Percentiles rank a stretch among this genome's conserved stretches.
Evolutionary conservation across 2,329 filamentous ascomycete species (phyloP).

Genomic region (Magnaporthiopsis incrustans): DNA sequence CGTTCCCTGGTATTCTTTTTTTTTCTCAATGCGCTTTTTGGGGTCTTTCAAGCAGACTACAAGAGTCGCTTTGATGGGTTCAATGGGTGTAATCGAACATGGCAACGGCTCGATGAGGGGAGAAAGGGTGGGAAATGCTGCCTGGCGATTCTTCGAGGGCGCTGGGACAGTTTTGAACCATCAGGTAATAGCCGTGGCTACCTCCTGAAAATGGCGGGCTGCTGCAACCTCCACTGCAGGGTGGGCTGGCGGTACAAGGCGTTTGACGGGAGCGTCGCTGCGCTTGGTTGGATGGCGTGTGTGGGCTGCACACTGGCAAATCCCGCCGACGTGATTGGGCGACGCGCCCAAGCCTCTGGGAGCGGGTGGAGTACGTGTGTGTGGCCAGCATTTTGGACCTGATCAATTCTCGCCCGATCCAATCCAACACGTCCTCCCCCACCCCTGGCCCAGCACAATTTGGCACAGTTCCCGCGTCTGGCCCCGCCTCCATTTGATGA

Average conservation of each 20-base stretch:
- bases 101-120: constrained; percentile 41
- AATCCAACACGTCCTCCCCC: background rate
- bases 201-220: background rate
- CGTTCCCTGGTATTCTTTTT: constrained; percentile 10
- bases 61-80: constrained; percentile 42
- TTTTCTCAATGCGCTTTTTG: background rate
- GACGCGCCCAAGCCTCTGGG: background rate
- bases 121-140: constrained; percentile 22
- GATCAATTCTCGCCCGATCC: background rate
- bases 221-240: background rate
- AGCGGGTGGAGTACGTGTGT: background rate
- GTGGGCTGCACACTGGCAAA: background rate
- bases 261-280: background rate
- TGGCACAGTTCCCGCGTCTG: background rate
- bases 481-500: background rate
- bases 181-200: background rate
- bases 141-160: constrained; percentile 18
- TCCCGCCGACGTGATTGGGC: background rate
- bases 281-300: background rate
- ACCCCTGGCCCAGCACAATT: background rate
- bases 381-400: background rate
- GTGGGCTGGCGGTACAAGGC: background rate
- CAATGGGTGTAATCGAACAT: constrained; percentile 48
- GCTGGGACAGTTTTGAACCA: constrained; percentile 26
- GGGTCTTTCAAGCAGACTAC: constrained; percentile 41